Evolutionary conservation across 352 stramenopile genomes (phyloP).

Genomic region (Phytophthora hibernalis): DNA sequence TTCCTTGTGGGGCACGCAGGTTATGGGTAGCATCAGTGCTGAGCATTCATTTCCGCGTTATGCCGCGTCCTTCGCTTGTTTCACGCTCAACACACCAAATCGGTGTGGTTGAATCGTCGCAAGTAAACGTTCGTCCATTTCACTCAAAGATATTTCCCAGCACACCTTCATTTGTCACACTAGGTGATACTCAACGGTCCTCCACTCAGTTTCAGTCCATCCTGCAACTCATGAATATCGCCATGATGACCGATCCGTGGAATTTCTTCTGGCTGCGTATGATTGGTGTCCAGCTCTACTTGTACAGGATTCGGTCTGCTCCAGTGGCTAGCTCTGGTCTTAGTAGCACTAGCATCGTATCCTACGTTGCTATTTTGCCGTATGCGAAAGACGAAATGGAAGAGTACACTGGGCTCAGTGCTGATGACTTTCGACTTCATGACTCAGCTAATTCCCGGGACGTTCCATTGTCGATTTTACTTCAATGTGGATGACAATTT

Average conservation of each 20-base stretch:
- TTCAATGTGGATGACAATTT: constrained; percentile 22
- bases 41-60: constrained; percentile 24
- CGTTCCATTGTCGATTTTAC: constrained; percentile 16
- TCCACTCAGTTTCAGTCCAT: constrained; percentile 34
- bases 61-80: neutral
- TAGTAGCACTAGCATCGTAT: neutral
- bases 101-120: neutral
- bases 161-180: neutral
- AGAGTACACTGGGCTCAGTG: constrained; percentile 27
- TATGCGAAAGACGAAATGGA: constrained; percentile 26
- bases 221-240: constrained; percentile 49
- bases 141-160: neutral
- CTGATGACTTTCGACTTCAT: constrained; percentile 20
- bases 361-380: constrained; percentile 17
- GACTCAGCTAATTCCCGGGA: constrained; percentile 20
- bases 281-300: constrained; percentile 39
- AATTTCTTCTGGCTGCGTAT: constrained; percentile 39
- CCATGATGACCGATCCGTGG: constrained; percentile 58
- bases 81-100: neutral
- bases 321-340: neutral
- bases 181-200: neutral
- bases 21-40: constrained; percentile 23
- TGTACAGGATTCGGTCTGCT: constrained; percentile 32
- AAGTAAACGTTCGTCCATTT: constrained; percentile 9
- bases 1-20: constrained; percentile 18